A percentile compares a stretch with the other conserved stretches of the same genome.
phyloP scores from a whole-genome alignment of 78 protist genomes.

The Isochrysis galbana region DNA sequence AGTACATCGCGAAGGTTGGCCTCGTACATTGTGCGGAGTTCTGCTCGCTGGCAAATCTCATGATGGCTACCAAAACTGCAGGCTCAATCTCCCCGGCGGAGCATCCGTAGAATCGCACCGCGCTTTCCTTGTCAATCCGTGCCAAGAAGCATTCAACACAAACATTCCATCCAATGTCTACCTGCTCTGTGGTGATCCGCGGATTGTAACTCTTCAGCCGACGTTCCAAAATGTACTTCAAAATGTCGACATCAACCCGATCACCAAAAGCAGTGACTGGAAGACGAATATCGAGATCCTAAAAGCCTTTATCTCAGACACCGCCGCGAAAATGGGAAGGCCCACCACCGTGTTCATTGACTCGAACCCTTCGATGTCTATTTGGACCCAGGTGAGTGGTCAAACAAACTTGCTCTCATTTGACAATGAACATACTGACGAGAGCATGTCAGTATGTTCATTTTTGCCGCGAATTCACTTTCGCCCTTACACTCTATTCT shows the following conservation, averaged over 20 bases:
- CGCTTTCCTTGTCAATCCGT: background rate
- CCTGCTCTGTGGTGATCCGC: background rate
- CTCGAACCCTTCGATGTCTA: background rate
- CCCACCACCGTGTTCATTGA: background rate
- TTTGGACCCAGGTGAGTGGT: too few relatives aligned
- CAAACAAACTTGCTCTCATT: too few relatives aligned
- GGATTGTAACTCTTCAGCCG: background rate
- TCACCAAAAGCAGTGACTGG: background rate
- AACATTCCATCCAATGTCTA: background rate
- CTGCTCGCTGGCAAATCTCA: too few relatives aligned
- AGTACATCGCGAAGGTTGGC: too few relatives aligned
- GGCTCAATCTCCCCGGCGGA: background rate
- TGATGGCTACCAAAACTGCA: background rate
- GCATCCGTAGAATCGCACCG: background rate
- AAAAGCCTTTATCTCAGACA: background rate
- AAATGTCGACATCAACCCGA: background rate
- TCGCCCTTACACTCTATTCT: too few relatives aligned
- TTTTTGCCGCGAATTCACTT: too few relatives aligned
- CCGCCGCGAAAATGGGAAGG: background rate
- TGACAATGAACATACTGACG: too few relatives aligned
- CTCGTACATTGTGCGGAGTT: too few relatives aligned
- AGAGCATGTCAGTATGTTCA: too few relatives aligned
- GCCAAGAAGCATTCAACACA: background rate
- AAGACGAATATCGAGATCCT: background rate
- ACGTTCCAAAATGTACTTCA: background rate